Percentiles rank a stretch among this genome's conserved stretches.
Conservation (phyloP, 2,329 filamentous ascomycete species). For the Pseudogymnoascus sp. region DNA sequence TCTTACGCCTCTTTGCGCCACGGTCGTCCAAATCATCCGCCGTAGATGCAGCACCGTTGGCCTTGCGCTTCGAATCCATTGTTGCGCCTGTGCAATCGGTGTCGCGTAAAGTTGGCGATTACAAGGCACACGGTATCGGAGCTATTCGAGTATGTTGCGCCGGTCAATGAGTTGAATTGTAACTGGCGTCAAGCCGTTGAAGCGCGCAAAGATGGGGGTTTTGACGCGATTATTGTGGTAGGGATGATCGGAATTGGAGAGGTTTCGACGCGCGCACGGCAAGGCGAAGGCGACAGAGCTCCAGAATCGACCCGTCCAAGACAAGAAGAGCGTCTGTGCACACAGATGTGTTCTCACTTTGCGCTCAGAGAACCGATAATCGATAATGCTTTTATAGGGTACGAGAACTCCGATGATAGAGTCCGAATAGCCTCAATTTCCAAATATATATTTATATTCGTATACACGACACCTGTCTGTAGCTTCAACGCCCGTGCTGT, state of each 20-base stretch:
- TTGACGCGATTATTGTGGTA: constrained; percentile 9
- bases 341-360: constrained; percentile 9
- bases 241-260: constrained; percentile 8
- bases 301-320: constrained; percentile 1
- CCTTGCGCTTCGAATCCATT: constrained; percentile 48
- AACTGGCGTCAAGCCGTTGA: constrained; percentile 3
- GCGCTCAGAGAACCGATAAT: not conserved
- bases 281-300: constrained; percentile 7
- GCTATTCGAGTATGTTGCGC: not conserved
- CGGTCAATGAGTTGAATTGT: constrained; percentile 7
- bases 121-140: not conserved
- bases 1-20: constrained; percentile 51
- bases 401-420: not conserved
- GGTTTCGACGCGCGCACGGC: constrained; percentile 6
- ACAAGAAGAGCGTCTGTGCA: constrained; percentile 2
- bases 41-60: constrained; percentile 32
- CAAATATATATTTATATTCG: not conserved
- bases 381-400: not conserved
- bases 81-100: constrained; percentile 6
- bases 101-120: constrained; percentile 6
- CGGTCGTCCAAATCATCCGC: constrained; percentile 43
- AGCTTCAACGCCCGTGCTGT: not conserved
- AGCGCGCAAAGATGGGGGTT: constrained; percentile 8
- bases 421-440: constrained; percentile 3
- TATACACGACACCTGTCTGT: not conserved